These are phyloP conservation scores for Wallacemonas sp. DNA, from an alignment of 208 protist genomes.

Conservation along the genomic window DNA sequence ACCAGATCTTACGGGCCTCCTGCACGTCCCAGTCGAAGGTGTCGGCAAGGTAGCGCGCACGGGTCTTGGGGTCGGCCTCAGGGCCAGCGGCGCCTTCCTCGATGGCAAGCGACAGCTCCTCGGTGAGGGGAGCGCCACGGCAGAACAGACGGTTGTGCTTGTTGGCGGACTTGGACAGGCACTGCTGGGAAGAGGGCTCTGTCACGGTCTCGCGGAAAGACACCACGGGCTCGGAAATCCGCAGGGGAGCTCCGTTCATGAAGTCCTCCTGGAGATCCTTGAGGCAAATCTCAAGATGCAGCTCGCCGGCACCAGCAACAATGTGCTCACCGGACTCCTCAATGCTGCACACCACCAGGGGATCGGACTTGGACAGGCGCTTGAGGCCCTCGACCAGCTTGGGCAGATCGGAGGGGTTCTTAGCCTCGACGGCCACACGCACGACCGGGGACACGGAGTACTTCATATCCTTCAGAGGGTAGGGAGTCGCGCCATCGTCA, in stretches of 20 bases:
- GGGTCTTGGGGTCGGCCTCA: constrained; percentile 91
- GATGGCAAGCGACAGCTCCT: constrained; percentile 94
- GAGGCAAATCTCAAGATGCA: constrained; percentile 99
- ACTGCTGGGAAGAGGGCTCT: constrained; percentile 94
- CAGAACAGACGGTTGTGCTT: constrained; percentile 99
- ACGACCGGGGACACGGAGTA: constrained; percentile 99
- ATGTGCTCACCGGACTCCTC: constrained; percentile 99
- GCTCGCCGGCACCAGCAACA: constrained; percentile 98
- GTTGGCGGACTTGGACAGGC: constrained; percentile 92
- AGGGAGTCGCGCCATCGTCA: constrained; percentile 61
- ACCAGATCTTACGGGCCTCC: constrained; percentile 98
- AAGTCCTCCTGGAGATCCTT: constrained; percentile 99
- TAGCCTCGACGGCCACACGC: constrained; percentile 97
- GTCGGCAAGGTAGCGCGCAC: constrained; percentile 89
- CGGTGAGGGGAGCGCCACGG: constrained; percentile 90
- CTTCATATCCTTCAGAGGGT: constrained; percentile 96
- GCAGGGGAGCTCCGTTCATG: constrained; percentile 93
- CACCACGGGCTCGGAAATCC: constrained; percentile 96
- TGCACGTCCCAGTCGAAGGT: constrained; percentile 92
- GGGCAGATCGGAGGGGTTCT: constrained; percentile 97
- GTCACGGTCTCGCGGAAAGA: constrained; percentile 99
- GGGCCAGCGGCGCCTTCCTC: constrained; percentile 89
- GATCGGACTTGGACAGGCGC: constrained; percentile 97
- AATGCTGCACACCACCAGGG: constrained; percentile 93
- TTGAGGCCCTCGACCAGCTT: constrained; percentile 99